These are phyloP conservation scores for Radiomyces spectabilis DNA, from an alignment of 192 early-diverging fungal genomes.

Conservation along the genomic window DNA sequence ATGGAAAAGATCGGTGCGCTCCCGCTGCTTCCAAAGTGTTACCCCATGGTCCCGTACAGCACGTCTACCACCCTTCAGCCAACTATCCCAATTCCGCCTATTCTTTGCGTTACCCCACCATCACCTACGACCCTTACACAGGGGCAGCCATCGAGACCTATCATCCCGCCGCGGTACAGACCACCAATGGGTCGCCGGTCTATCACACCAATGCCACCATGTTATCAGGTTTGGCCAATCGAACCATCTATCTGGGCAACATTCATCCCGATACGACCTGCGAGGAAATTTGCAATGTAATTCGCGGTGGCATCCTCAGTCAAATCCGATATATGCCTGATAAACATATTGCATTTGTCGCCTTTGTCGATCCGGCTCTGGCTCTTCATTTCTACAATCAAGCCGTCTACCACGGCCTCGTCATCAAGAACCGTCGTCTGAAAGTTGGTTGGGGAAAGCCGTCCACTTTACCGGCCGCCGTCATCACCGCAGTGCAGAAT, in stretches of 20 bases:
- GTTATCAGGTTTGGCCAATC: slow-evolving; percentile 36
- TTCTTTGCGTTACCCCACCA: slow-evolving; percentile 21
- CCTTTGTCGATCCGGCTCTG: slow-evolving; percentile 68
- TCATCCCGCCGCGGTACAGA: slow-evolving; percentile 4
- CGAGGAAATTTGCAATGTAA: slow-evolving; percentile 80
- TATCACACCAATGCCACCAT: neutral
- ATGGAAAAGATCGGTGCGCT: slow-evolving; percentile 82
- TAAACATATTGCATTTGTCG: slow-evolving; percentile 79
- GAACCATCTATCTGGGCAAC: slow-evolving; percentile 80
- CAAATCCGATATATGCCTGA: slow-evolving; percentile 67
- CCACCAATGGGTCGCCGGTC: neutral
- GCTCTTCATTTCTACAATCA: slow-evolving; percentile 59
- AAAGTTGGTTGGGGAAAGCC: slow-evolving; percentile 82
- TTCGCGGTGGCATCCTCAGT: slow-evolving; percentile 80
- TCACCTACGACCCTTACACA: slow-evolving; percentile 19
- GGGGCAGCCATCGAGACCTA: slow-evolving; percentile 29
- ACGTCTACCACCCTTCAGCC: slow-evolving; percentile 15
- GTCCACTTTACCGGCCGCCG: slow-evolving; percentile 37
- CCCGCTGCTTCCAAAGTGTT: slow-evolving; percentile 9
- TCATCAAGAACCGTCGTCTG: slow-evolving; percentile 64
- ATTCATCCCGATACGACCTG: slow-evolving; percentile 69
- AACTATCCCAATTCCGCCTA: slow-evolving; percentile 20
- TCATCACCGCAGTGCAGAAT: slow-evolving; percentile 49
- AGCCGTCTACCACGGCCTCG: slow-evolving; percentile 49
- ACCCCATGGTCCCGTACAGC: slow-evolving; percentile 3